Conservation (phyloP, 352 stramenopile genomes). For the Aphanomyces cochlioides region DNA sequence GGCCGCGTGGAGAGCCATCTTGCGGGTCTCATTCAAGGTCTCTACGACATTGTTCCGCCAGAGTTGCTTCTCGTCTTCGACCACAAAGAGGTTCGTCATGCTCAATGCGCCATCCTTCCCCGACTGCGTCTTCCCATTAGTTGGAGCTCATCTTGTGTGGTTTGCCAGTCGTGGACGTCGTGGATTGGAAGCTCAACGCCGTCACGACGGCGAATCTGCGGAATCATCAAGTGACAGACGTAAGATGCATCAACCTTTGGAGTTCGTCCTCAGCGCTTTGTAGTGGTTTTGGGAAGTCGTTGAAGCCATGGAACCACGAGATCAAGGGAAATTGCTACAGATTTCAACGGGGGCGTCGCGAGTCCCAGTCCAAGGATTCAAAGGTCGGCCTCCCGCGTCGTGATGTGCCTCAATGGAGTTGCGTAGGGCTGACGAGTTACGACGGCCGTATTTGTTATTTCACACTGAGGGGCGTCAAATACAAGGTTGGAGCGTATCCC, state of each 20-base stretch:
- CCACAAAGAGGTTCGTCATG: conserved; percentile 85
- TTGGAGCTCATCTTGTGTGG: conserved; percentile 84
- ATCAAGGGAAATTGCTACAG: conserved; percentile 78
- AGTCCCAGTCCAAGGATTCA: conserved; percentile 82
- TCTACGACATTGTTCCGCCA: conserved; percentile 97
- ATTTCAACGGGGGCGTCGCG: conserved; percentile 83
- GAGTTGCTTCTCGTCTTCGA: conserved; percentile 96
- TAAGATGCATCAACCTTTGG: too few relatives aligned
- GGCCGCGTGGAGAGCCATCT: conserved; percentile 90
- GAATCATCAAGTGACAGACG: too few relatives aligned
- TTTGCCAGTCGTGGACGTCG: conserved; percentile 83
- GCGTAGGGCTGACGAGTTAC: conserved; percentile 61
- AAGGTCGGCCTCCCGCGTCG: conserved; percentile 29
- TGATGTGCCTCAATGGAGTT: neutral
- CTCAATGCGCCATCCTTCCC: neutral
- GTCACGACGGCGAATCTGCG: too few relatives aligned
- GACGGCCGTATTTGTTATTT: conserved; percentile 80
- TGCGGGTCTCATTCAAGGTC: conserved; percentile 75
- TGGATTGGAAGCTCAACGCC: conserved; percentile 63
- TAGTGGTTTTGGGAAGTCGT: conserved; percentile 83
- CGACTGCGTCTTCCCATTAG: neutral
- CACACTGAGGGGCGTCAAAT: conserved; percentile 48
- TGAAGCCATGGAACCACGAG: conserved; percentile 53
- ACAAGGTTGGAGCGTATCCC: conserved; percentile 62
- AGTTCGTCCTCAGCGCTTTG: neutral